Conservation (phyloP, 2,329 filamentous ascomycete species). For the Plectosphaerella cucumerina region DNA sequence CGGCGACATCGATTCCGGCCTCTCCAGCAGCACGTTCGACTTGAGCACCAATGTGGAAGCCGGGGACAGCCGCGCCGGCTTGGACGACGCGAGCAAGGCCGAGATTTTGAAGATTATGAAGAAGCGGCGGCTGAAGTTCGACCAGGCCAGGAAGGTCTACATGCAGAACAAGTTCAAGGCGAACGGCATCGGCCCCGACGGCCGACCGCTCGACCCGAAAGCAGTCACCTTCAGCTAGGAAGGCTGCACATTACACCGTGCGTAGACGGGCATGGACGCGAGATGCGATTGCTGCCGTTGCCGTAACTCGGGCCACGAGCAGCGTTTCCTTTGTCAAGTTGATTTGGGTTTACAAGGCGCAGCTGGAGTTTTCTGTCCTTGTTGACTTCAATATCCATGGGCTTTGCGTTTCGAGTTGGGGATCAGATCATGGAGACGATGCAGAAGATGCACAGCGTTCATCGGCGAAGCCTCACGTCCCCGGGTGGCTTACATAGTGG, state of each 20-base stretch:
- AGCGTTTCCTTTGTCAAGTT: no score
- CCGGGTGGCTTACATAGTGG: no score
- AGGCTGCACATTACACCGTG: no score
- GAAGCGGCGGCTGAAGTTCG: slow-evolving; percentile 74
- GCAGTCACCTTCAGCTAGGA: slow-evolving; percentile 83
- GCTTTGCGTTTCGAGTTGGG: no score
- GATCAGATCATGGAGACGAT: no score
- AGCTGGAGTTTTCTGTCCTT: no score
- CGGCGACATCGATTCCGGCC: slow-evolving; percentile 81
- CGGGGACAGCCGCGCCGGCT: slow-evolving; percentile 73
- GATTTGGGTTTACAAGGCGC: neutral
- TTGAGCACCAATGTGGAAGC: slow-evolving; percentile 73
- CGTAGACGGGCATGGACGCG: no score
- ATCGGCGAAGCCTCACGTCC: no score
- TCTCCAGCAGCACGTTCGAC: slow-evolving; percentile 81
- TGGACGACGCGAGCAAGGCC: slow-evolving; percentile 75
- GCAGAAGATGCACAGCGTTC: no score
- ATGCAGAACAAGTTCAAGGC: slow-evolving; percentile 83
- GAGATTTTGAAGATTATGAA: slow-evolving; percentile 92
- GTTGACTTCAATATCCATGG: no score
- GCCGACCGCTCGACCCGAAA: slow-evolving; percentile 84
- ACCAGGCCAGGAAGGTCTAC: slow-evolving; percentile 82
- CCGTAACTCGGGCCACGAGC: no score
- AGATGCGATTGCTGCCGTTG: no score
- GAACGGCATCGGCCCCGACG: slow-evolving; percentile 85